Conservation (phyloP, 495 filamentous ascomycete species). For the Aspergillus egyptiacus region DNA sequence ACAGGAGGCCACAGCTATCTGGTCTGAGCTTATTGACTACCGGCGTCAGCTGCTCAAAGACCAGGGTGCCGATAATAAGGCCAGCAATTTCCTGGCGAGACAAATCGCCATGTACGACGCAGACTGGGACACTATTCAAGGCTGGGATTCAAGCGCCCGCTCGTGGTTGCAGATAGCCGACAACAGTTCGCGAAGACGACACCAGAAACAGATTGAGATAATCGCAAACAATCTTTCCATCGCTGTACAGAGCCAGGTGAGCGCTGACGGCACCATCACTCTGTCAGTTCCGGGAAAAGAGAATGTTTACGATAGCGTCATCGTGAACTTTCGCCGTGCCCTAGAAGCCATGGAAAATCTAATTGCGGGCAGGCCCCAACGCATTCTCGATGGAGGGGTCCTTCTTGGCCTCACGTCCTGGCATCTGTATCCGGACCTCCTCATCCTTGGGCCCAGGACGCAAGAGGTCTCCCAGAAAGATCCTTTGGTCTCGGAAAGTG, state of each 20-base stretch:
- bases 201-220: slow-evolving; percentile 9
- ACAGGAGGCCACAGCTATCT: slow-evolving; percentile 11
- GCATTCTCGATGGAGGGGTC: slow-evolving; percentile 2
- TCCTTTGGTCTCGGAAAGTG: not conserved
- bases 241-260: not conserved
- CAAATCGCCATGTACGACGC: slow-evolving; percentile 4
- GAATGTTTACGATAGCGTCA: slow-evolving; percentile 7
- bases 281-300: not conserved
- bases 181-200: not conserved
- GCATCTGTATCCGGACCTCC: slow-evolving; percentile 10
- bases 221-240: slow-evolving; percentile 12
- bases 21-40: slow-evolving; percentile 5
- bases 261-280: not conserved
- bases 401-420: slow-evolving; percentile 11
- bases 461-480: not conserved
- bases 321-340: not conserved
- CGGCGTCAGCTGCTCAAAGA: not conserved
- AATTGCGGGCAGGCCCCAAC: slow-evolving; percentile 5
- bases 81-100: not conserved
- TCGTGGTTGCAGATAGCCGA: slow-evolving; percentile 9
- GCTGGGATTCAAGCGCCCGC: slow-evolving; percentile 13
- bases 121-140: not conserved
- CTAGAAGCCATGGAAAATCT: slow-evolving; percentile 7
- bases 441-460: not conserved
- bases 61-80: not conserved